Percentiles rank a stretch among this genome's conserved stretches.
These are phyloP conservation scores for Eucalyptus brandiana DNA, from an alignment of 345 rosid species.

Conservation along the genomic window DNA sequence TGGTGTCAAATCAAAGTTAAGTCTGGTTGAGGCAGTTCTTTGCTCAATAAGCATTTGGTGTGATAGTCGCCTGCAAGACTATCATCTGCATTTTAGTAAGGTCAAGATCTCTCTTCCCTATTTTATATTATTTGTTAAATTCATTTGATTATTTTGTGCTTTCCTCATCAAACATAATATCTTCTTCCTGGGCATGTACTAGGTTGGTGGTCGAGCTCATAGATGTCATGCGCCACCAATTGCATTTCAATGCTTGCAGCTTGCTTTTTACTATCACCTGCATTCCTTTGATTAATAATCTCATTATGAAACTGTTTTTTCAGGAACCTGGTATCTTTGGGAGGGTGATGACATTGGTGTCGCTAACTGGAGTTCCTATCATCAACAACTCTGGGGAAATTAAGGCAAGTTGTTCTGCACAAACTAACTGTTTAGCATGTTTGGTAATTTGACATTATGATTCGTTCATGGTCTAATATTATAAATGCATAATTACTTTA, in stretches of 20 bases:
- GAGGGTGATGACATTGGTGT: slow-evolving; percentile 43
- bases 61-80: slow-evolving; percentile 65
- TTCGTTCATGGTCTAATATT: neutral
- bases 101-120: slow-evolving; percentile 22
- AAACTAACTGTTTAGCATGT: neutral
- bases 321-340: slow-evolving; percentile 65
- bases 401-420: slow-evolving; percentile 41
- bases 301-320: neutral
- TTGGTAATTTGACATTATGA: neutral
- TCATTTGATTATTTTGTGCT: neutral
- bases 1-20: slow-evolving; percentile 22
- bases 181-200: neutral
- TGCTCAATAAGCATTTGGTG: slow-evolving; percentile 63
- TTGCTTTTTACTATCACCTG: neutral
- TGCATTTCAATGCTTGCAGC: neutral
- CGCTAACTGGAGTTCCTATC: slow-evolving; percentile 46
- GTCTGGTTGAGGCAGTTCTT: slow-evolving; percentile 44
- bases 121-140: neutral
- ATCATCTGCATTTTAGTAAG: slow-evolving; percentile 78
- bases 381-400: slow-evolving; percentile 26
- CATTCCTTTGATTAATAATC: neutral
- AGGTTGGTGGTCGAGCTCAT: neutral
- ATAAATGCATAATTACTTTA: neutral
- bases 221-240: neutral
- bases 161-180: neutral